Conservation (phyloP, 78 protist genomes). For the Blattamonas nauphoetae region DNA sequence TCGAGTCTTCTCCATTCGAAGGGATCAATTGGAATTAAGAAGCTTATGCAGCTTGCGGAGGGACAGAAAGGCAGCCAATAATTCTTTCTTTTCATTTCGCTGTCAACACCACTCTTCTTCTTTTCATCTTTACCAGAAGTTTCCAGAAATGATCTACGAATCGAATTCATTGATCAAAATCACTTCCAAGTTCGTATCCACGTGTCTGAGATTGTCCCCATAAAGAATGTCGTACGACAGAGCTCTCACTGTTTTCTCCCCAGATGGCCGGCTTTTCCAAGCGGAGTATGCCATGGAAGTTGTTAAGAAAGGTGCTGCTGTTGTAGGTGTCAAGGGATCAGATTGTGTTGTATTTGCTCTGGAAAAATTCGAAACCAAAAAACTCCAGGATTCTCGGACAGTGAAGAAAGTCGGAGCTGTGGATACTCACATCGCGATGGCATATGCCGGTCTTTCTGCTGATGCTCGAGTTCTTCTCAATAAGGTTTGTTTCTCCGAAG, state of each 20-base stretch:
- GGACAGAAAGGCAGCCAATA: too few species aligned
- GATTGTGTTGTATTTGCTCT: conserved; percentile 65
- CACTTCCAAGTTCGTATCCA: too few species aligned
- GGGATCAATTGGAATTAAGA: too few species aligned
- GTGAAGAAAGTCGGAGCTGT: conserved; percentile 82
- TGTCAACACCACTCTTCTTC: too few species aligned
- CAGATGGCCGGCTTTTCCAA: conserved; percentile 94
- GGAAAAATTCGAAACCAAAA: conserved; percentile 37
- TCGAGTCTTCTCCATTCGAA: too few species aligned
- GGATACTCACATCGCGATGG: conserved; percentile 85
- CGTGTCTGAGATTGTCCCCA: too few species aligned
- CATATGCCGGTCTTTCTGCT: conserved; percentile 93
- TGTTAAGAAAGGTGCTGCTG: conserved; percentile 91
- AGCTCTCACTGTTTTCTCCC: conserved; percentile 98
- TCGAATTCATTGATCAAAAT: too few species aligned
- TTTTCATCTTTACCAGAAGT: too few species aligned
- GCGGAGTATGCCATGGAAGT: conserved; percentile 99
- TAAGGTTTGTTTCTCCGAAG: neutral
- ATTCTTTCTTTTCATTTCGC: too few species aligned
- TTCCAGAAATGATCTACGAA: too few species aligned
- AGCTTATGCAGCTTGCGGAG: too few species aligned
- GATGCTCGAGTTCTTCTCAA: conserved; percentile 88
- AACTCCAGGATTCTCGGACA: conserved; percentile 86
- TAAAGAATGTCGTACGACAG: too few species aligned
- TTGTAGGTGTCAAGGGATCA: conserved; percentile 86